phyloP scores from a whole-genome alignment of 2,329 filamentous ascomycete genomes.

The Periconia sp. region DNA sequence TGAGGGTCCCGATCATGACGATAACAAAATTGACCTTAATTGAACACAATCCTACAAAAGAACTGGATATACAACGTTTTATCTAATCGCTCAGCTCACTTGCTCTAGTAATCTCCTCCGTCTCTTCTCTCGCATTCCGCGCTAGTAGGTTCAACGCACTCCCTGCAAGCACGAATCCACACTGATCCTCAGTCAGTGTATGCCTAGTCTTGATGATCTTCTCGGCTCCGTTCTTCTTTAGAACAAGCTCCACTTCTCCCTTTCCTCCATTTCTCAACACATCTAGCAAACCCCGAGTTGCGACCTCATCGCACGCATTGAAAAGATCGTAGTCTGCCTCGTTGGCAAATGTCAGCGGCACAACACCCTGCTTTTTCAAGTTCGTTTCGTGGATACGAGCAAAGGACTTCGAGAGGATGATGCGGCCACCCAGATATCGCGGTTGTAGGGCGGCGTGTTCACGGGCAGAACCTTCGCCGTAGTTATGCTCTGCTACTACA shows the following conservation, averaged over 20 bases:
- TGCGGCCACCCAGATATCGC: slow-evolving; percentile 82
- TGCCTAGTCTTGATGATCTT: slow-evolving; percentile 80
- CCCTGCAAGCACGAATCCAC: slow-evolving; percentile 88
- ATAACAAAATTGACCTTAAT: no score
- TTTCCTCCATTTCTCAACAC: slow-evolving; percentile 79
- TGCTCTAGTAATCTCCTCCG: slow-evolving; percentile 43
- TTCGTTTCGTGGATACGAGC: slow-evolving; percentile 95
- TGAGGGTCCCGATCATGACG: neutral
- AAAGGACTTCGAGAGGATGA: slow-evolving; percentile 86
- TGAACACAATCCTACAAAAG: no score
- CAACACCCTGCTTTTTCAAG: slow-evolving; percentile 95
- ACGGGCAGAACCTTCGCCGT: slow-evolving; percentile 86
- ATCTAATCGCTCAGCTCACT: slow-evolving; percentile 47
- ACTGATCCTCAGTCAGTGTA: slow-evolving; percentile 87
- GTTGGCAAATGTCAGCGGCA: slow-evolving; percentile 88
- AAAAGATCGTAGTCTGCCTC: slow-evolving; percentile 88
- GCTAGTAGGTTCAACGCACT: slow-evolving; percentile 92
- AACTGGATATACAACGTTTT: neutral
- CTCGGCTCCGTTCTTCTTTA: slow-evolving; percentile 65
- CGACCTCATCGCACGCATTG: slow-evolving; percentile 80
- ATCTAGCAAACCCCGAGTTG: slow-evolving; percentile 82
- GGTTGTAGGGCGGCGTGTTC: slow-evolving; percentile 92
- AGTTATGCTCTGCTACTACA: slow-evolving; percentile 97
- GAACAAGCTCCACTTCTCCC: slow-evolving; percentile 72
- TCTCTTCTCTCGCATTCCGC: slow-evolving; percentile 56